phyloP scores from a whole-genome alignment of 2,329 filamentous ascomycete genomes.

The Fonsecaea pedrosoi region DNA sequence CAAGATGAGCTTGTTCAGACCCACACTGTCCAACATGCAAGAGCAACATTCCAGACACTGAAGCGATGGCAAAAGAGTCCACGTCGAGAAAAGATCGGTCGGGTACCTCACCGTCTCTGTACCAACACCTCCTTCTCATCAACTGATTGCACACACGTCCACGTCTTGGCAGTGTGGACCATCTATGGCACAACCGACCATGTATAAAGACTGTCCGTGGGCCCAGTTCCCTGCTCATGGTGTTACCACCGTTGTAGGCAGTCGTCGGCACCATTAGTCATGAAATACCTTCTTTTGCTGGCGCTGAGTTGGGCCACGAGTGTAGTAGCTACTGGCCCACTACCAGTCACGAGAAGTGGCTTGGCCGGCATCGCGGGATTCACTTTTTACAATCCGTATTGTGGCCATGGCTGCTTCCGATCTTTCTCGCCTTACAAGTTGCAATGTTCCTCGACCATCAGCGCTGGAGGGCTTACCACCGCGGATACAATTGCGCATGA shows the following conservation, averaged over 20 bases:
- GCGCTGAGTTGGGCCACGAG: neutral
- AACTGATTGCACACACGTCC: neutral
- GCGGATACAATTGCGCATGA: constrained; percentile 2
- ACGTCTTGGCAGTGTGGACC: neutral
- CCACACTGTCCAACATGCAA: neutral
- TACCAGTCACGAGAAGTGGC: constrained; percentile 8
- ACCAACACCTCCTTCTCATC: neutral
- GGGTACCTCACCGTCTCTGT: neutral
- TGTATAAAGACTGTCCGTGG: neutral
- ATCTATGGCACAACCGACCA: constrained; percentile 1
- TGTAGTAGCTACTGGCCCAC: constrained; percentile 1
- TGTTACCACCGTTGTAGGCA: neutral
- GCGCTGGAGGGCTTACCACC: neutral
- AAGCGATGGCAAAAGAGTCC: neutral
- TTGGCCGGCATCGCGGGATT: constrained; percentile 4
- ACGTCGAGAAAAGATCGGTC: constrained; percentile 1
- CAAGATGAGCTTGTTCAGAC: constrained; percentile 1
- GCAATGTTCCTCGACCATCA: neutral
- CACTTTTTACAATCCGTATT: constrained; percentile 1
- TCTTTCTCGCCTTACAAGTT: neutral
- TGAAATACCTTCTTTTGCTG: neutral
- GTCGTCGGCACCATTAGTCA: neutral
- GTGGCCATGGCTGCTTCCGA: constrained; percentile 11
- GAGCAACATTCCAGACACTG: neutral
- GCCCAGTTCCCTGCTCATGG: neutral